Evolutionary conservation across 1,139 yeast species (phyloP), one percentile per base, ranked within the genome.

Genomic region (Magnusiomyces ingens): DNA sequence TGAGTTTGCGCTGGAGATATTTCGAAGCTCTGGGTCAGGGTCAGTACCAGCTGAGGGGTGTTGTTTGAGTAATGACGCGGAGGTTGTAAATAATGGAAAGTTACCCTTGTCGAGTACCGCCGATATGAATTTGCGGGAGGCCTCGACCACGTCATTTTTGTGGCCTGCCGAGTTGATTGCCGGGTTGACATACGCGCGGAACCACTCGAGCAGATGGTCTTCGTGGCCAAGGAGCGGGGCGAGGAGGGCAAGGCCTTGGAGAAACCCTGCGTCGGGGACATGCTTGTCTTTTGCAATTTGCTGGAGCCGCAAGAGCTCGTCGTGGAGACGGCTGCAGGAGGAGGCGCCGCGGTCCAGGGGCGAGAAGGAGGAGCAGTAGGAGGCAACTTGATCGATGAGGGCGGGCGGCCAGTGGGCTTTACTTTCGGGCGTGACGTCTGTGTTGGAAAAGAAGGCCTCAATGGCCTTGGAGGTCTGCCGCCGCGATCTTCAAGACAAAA

Each of bases 131-230:
- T 69, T 68, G 42, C 79, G 65, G 5, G 82, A 62, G 41, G 73
- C 71, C 8, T 67, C 67, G 0, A 80, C 82, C 47, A 68, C 58
- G 1, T 59, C 60, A 43, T 67, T 62, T 45, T 60, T 59, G 48
- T 67, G 74, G 1, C 86, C 85, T 0, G 84, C 84, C 48, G 85
- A 79, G 62, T 83, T 84, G 1, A 82, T 70, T 0, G 86, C 84
- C 0, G 82, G 79, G 21, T 70, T 70, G 10, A 77, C 65, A 60
- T 80, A 77, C n/a, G 77, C 71, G 46, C 71, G 70, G 51, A 80
- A 70, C 88, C 89, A 84, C 26, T 73, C 64, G 41, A 64, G 62
- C 11, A 79, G 67, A 48, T 77, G 77, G 1, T 74, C 72, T 19
- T 64, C 62, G 52, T 71, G 71, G 11, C 76, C 55, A 4, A 77